phyloP scores from a whole-genome alignment of 495 filamentous ascomycete species.

The Lentithecium fluviatile region DNA sequence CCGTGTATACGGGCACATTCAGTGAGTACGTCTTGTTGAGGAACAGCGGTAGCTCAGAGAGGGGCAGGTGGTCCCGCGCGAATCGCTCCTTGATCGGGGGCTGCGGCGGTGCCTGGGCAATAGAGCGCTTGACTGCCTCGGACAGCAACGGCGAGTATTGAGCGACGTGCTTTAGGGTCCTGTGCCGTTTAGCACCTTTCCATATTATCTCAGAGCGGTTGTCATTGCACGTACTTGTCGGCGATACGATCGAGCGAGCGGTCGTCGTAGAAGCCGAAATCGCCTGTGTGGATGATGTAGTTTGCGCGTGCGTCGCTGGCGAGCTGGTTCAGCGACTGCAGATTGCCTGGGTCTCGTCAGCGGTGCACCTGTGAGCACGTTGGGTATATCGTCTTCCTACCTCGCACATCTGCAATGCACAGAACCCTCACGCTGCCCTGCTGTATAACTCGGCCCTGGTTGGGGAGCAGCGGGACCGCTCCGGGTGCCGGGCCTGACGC shows the following conservation, averaged over 20 bases:
- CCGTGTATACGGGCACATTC: constrained; percentile 95
- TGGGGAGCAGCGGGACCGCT: constrained; percentile 54
- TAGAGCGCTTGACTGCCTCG: constrained; percentile 82
- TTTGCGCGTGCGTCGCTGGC: constrained; percentile 90
- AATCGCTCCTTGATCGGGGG: constrained; percentile 79
- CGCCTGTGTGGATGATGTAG: constrained; percentile 96
- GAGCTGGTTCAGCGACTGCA: constrained; percentile 92
- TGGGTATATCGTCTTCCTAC: constrained; percentile 51
- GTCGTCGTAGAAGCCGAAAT: constrained; percentile 99
- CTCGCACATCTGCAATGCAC: constrained; percentile 97
- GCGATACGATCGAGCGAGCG: constrained; percentile 94
- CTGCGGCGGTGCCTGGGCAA: constrained; percentile 63
- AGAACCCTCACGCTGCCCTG: constrained; percentile 80
- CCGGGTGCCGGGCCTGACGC: constrained; percentile 46
- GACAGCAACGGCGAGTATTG: constrained; percentile 95
- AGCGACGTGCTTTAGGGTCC: constrained; percentile 95
- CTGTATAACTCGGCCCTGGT: constrained; percentile 76
- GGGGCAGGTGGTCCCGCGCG: constrained; percentile 73
- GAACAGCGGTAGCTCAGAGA: constrained; percentile 92
- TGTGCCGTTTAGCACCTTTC: constrained; percentile 44
- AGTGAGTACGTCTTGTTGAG: constrained; percentile 83
- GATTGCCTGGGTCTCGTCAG: constrained; percentile 64
- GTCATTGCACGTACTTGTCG: constrained; percentile 75
- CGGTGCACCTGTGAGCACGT: background rate
- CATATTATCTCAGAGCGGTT: background rate